Percentiles rank a stretch among this genome's conserved stretches.
These are phyloP conservation scores for Cucurbita ficifolia DNA, from an alignment of 306 rosid species.

Conservation along the genomic window DNA sequence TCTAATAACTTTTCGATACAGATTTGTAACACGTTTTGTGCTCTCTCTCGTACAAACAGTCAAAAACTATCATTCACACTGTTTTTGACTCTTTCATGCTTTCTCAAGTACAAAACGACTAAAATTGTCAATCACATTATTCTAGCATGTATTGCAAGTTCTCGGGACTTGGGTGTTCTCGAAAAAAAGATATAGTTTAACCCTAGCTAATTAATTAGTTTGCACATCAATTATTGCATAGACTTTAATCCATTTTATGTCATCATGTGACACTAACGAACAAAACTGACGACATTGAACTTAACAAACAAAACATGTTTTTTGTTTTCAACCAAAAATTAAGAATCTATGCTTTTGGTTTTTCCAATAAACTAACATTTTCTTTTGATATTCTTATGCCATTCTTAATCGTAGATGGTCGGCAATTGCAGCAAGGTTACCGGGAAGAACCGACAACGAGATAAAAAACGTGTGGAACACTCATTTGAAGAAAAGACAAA, in stretches of 20 bases:
- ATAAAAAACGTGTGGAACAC: slow-evolving; percentile 95
- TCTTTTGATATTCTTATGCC: neutral
- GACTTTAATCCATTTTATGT: neutral
- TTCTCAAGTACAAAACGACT: neutral
- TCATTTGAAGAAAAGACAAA: slow-evolving; percentile 61
- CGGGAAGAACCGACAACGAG: slow-evolving; percentile 85
- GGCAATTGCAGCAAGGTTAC: slow-evolving; percentile 62
- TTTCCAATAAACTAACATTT: neutral
- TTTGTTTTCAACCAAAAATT: neutral
- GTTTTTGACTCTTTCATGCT: neutral
- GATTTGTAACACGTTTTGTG: too few relatives aligned
- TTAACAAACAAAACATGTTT: neutral
- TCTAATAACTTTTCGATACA: neutral
- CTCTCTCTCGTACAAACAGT: neutral
- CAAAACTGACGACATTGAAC: neutral
- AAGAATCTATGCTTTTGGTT: neutral
- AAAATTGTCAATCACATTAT: too few relatives aligned
- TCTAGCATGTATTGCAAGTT: too few relatives aligned
- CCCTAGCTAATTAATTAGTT: neutral
- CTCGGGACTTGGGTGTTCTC: neutral
- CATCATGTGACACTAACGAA: slow-evolving; percentile 2
- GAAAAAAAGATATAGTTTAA: neutral
- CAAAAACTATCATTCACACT: neutral
- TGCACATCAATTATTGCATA: neutral
- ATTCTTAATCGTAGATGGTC: slow-evolving; percentile 54